These are phyloP conservation scores for Pyracantha coccinea DNA, from an alignment of 331 rosid genomes.

Conservation along the genomic window DNA sequence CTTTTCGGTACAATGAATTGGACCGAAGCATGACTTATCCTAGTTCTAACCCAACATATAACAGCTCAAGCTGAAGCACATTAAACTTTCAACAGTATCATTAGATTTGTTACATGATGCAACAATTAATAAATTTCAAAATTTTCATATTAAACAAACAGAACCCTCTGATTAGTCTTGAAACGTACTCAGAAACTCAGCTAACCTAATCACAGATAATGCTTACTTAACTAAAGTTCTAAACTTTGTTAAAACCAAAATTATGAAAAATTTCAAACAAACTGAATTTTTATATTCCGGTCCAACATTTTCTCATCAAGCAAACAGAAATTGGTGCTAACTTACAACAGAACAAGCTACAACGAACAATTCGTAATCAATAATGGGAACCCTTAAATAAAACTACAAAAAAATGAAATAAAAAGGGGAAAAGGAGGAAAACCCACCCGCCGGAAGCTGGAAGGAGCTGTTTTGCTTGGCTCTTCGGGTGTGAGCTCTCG, in stretches of 20 bases:
- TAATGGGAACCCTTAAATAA: background rate
- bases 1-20: background rate
- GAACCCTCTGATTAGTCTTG: background rate
- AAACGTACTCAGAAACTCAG: background rate
- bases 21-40: background rate
- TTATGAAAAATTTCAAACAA: background rate
- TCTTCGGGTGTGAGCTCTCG: conserved; percentile 69
- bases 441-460: conserved; percentile 48
- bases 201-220: background rate
- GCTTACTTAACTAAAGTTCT: background rate
- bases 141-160: background rate
- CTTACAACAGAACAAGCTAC: background rate
- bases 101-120: background rate
- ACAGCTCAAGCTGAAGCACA: background rate
- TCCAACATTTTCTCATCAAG: background rate
- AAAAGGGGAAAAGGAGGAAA: background rate
- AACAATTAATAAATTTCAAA: background rate
- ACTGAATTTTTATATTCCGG: background rate
- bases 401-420: background rate
- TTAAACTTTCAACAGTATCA: background rate
- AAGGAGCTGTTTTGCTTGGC: conserved; percentile 33
- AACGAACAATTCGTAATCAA: background rate
- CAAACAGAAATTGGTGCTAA: background rate
- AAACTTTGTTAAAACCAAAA: background rate
- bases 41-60: background rate